Evolutionary conservation across 140 eudicot species (phyloP), one percentile per base, ranked within the genome.

Genomic region (Oenanthe javanica): DNA sequence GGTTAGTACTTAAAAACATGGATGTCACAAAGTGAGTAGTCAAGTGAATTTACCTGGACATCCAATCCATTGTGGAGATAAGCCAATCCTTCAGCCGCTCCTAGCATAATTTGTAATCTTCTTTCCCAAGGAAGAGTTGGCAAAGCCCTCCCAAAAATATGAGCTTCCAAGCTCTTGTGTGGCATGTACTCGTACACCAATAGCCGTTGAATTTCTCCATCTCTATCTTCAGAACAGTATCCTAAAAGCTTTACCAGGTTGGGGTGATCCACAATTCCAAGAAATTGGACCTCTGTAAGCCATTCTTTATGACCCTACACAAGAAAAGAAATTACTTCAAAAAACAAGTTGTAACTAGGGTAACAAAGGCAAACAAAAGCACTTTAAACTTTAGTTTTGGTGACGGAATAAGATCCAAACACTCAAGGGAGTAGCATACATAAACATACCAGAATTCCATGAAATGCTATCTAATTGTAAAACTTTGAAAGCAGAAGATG

Each of bases 261-360:
- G 36, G 95, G 97, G 72, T 94, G 96, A 81, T 90, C 93, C 36
- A 94, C 86, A 55, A 94, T 88, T 38, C 99, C 95, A 72, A 92
- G 99, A 85, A 92, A 90, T 54, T 89, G 99, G 77, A 94, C 95
- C 86, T 94, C 99, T 79, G 96, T 89, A 84, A 89, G 86, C 96
- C 97, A 94, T 88, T 94, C 87, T 84, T 92, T 92, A 81, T 94
- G 99, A 49, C 99, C 99, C 99, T 94, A 52, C 85, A 89, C n/a
- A 36, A 77, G 15, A 77, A 18, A 74, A 23, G 59, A 83, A 71
- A 42, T 7, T 76, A 77, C 42, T 42, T 59, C 13, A 46, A 78
- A 40, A 38, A 23, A 75, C 40, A 43, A 43, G 15, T 3, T n/a
- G 9, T 3, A 19, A 15, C 52, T 5, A 70, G 18, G 31, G 63